Conservation (phyloP, 345 rosid species). For the Eutrema yunnanense region DNA sequence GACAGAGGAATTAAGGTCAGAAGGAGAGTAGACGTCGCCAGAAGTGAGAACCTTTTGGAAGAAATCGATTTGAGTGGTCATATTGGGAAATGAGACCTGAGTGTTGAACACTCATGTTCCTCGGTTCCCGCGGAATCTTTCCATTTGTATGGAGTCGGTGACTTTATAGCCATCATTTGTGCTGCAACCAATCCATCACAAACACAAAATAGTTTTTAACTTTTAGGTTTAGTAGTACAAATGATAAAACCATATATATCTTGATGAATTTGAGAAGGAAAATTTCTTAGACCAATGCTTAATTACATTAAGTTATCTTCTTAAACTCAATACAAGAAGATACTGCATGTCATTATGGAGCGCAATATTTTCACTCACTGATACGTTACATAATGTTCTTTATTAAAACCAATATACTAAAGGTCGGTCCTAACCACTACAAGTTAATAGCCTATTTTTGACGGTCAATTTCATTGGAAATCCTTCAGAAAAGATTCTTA, state of each 20-base stretch:
- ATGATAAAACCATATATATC: background rate
- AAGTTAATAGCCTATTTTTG: too few species aligned
- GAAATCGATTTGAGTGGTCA: slow-evolving; percentile 62
- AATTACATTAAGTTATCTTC: too few species aligned
- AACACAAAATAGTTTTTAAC: background rate
- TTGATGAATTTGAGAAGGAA: background rate
- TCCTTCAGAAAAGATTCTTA: too few species aligned
- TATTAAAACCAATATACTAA: too few species aligned
- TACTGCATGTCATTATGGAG: too few species aligned
- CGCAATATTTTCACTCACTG: too few species aligned
- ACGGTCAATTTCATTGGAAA: too few species aligned
- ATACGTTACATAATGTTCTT: too few species aligned
- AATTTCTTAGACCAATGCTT: background rate
- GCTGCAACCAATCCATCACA: slow-evolving; percentile 30
- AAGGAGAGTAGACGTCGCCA: slow-evolving; percentile 28
- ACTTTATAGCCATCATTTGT: slow-evolving; percentile 40
- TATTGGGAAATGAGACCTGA: slow-evolving; percentile 37
- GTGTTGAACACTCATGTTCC: slow-evolving; percentile 41
- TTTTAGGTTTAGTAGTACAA: background rate
- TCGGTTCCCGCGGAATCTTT: slow-evolving; percentile 29
- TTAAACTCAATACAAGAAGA: too few species aligned
- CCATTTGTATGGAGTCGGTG: slow-evolving; percentile 60
- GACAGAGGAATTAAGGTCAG: slow-evolving; percentile 36
- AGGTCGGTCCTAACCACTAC: too few species aligned
- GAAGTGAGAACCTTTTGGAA: slow-evolving; percentile 36